Percentiles rank a stretch among this genome's conserved stretches.
phyloP scores from a whole-genome alignment of 1,139 yeast genomes.

The Yarrowia galli region DNA sequence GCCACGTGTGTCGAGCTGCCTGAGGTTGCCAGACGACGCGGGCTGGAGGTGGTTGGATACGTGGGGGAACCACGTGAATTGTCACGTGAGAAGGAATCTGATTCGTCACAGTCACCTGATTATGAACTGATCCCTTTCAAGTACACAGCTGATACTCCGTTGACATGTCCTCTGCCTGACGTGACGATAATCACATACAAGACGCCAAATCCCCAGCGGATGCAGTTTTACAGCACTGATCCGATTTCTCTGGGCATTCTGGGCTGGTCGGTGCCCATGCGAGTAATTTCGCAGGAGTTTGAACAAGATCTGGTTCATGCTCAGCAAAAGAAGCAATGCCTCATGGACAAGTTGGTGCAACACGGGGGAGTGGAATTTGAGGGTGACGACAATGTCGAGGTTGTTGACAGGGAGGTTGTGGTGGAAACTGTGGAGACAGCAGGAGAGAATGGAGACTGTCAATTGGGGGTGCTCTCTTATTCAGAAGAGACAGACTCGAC shows the following conservation, averaged over 20 bases:
- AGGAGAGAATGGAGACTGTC: background rate
- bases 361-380: conserved; percentile 61
- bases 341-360: conserved; percentile 42
- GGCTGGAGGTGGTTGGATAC: background rate
- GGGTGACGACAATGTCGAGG: conserved; percentile 53
- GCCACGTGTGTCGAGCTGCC: conserved; percentile 11
- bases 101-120: background rate
- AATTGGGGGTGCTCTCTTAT: background rate
- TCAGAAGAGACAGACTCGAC: background rate
- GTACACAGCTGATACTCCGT: background rate
- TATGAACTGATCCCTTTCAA: background rate
- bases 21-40: background rate
- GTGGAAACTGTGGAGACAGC: background rate
- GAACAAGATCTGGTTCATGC: conserved; percentile 48
- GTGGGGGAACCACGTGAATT: background rate
- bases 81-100: background rate
- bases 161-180: background rate
- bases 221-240: conserved; percentile 79
- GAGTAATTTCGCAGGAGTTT: conserved; percentile 48
- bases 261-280: conserved; percentile 47
- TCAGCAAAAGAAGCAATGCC: conserved; percentile 41
- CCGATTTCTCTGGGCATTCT: conserved; percentile 75
- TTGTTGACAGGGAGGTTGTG: conserved; percentile 52
- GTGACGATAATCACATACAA: conserved; percentile 63
- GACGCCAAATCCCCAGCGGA: conserved; percentile 73